Percentiles rank a stretch among this genome's conserved stretches.
Conservation (phyloP, 805 yeast genomes). For the Yarrowia yakushimensis region DNA sequence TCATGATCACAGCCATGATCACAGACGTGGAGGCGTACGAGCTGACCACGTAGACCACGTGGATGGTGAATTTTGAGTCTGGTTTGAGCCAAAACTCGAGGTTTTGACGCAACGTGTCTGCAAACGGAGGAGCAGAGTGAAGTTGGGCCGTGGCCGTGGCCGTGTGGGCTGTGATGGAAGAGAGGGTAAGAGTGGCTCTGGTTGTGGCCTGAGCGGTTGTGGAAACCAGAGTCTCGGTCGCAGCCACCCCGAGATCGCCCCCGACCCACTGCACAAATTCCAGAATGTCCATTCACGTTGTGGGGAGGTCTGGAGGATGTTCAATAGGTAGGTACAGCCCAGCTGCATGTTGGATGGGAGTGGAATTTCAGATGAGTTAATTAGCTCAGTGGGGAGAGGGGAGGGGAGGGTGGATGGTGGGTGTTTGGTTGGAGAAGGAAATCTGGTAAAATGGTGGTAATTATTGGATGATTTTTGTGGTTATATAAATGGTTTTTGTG, state of each 20-base stretch:
- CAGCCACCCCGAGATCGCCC: slow-evolving; percentile 14
- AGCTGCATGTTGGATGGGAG: too few relatives aligned
- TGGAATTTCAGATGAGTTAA: too few relatives aligned
- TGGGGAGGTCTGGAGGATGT: background rate
- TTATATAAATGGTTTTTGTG: too few relatives aligned
- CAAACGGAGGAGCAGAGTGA: slow-evolving; percentile 1
- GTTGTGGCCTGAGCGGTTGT: background rate
- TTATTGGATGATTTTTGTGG: too few relatives aligned
- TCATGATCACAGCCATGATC: slow-evolving; percentile 19
- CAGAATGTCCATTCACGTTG: slow-evolving; percentile 3
- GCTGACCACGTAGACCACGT: slow-evolving; percentile 3
- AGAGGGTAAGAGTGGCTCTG: background rate
- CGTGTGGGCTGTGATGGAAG: background rate
- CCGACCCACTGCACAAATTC: slow-evolving; percentile 25
- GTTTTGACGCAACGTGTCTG: background rate
- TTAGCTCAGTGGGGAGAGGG: too few relatives aligned
- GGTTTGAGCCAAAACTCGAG: slow-evolving; percentile 23
- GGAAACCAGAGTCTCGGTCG: background rate
- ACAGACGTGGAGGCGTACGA: slow-evolving; percentile 8
- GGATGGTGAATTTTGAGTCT: slow-evolving; percentile 5
- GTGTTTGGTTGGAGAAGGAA: too few relatives aligned
- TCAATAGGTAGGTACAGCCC: too few relatives aligned
- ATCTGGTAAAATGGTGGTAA: too few relatives aligned
- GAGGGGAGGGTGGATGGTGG: too few relatives aligned
- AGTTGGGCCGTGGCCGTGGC: background rate